These are phyloP conservation scores for Colletotrichum sidae DNA, from an alignment of 2,329 filamentous ascomycete species.

Conservation along the genomic window DNA sequence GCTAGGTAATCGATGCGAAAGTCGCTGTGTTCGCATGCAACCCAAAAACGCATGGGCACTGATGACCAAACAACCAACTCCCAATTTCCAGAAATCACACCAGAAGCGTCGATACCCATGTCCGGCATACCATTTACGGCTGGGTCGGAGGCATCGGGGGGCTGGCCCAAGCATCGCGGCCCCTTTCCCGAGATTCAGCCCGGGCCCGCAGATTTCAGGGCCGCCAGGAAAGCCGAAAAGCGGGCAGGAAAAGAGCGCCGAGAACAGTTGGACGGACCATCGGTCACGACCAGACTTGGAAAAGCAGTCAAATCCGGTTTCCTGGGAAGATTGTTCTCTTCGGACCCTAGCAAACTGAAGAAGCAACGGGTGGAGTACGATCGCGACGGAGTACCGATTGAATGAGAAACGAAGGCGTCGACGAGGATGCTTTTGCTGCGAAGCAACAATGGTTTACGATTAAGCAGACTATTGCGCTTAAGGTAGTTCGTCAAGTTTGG, in stretches of 20 bases:
- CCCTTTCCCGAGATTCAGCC: slow-evolving; percentile 21
- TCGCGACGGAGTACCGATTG: not conserved
- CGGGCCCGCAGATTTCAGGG: slow-evolving; percentile 29
- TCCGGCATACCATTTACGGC: slow-evolving; percentile 26
- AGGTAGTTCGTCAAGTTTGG: no score
- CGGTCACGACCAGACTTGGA: not conserved
- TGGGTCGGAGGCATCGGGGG: slow-evolving; percentile 19
- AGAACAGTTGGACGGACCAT: not conserved
- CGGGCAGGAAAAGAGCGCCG: slow-evolving; percentile 25
- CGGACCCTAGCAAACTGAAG: slow-evolving; percentile 9
- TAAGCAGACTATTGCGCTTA: no score
- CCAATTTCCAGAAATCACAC: not conserved
- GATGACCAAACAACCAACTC: not conserved
- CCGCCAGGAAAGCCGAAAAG: slow-evolving; percentile 32
- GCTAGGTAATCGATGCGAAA: no score
- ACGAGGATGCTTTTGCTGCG: not conserved
- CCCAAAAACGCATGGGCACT: no score
- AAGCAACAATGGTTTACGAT: no score
- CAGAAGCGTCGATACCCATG: not conserved
- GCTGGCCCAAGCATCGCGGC: slow-evolving; percentile 17
- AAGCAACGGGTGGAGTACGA: not conserved
- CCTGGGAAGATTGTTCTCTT: not conserved
- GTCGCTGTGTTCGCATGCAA: no score
- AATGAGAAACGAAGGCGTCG: not conserved
- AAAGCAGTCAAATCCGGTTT: slow-evolving; percentile 1